Base-by-base conservation (phyloP, 1,139 yeast species). In the Yamadazyma membranifaciens region DNA sequence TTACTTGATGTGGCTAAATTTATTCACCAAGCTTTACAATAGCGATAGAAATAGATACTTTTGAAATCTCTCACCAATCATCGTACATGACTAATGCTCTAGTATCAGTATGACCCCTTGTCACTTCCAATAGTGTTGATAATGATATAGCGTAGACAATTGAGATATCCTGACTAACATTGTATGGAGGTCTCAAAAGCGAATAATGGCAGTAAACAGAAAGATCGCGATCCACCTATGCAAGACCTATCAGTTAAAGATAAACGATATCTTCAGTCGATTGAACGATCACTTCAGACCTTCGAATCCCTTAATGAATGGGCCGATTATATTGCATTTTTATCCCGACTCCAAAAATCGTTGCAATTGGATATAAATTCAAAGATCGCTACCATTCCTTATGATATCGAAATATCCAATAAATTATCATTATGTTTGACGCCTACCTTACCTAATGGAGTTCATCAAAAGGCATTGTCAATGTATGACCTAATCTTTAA, bases 291-390 rank as follows among this genome's bases (percentile, higher is more conserved):
- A 0, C 66, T 92, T 22, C 70, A 78, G 6, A 69, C 81, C n/a
- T 92, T 92, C 65, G 96, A 87, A 42, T 62, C 81, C n/a, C 83
- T 89, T 2, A 85, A 82, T 33, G 98, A 91, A 67, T 92, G 98
- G 98, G 98, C 98, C n/a, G 98, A 92, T 58, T 89, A 91, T 60
- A 92, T 92, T 44, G 84, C 97, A 15, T 89, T 88, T 58, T 68
- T 94, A 35, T 81, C 92, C 1, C 79, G 86, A 49, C 73, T 92
- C 10, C 81, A 82, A 47, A 87, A 88, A 58, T 82, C 92, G 0
- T 63, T 89, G 31, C 72, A 60, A 46, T 54, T 66, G 66, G 59
- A 41, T 59, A 63, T 9, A 65, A 60, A 39, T 28, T 54, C 26
- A 64, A 63, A 47, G 75, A 78, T 71, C 30, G 2, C 75, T 63